Percentiles rank a stretch among this genome's conserved stretches.
These are phyloP conservation scores for Lentinula sp. DNA, from an alignment of 768 basidiomycete species.

Conservation along the genomic window DNA sequence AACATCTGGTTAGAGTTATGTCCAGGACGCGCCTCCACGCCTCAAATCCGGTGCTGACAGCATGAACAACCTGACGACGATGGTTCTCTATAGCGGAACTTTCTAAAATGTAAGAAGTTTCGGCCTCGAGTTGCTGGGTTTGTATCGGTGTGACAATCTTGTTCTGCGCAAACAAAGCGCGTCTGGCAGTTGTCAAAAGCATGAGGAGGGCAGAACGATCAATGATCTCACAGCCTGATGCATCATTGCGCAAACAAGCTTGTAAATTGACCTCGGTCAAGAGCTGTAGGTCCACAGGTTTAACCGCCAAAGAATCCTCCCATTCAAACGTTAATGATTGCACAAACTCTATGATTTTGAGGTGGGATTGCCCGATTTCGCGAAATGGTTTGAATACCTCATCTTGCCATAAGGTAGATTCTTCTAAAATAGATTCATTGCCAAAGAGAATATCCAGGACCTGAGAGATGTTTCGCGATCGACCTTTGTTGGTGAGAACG, in stretches of 20 bases:
- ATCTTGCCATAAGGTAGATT: slow-evolving; percentile 32
- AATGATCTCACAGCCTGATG: slow-evolving; percentile 75
- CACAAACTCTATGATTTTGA: slow-evolving; percentile 83
- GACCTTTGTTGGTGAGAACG: slow-evolving; percentile 72
- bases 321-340: slow-evolving; percentile 86
- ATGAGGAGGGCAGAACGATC: slow-evolving; percentile 68
- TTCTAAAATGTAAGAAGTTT: slow-evolving; percentile 72
- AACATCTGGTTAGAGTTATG: slow-evolving; percentile 81
- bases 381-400: slow-evolving; percentile 53
- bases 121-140: slow-evolving; percentile 58
- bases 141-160: slow-evolving; percentile 56
- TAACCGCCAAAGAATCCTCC: slow-evolving; percentile 65
- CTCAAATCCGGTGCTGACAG: slow-evolving; percentile 65
- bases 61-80: slow-evolving; percentile 70
- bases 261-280: slow-evolving; percentile 62
- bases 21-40: slow-evolving; percentile 85
- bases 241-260: slow-evolving; percentile 61
- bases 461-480: slow-evolving; percentile 65
- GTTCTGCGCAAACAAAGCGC: slow-evolving; percentile 61
- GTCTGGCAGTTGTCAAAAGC: slow-evolving; percentile 56
- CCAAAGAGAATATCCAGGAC: slow-evolving; percentile 81
- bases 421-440: slow-evolving; percentile 41
- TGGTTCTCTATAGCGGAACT: slow-evolving; percentile 88
- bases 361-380: slow-evolving; percentile 75
- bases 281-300: slow-evolving; percentile 56